Evolutionary conservation across 345 rosid species (phyloP), one percentile per base, ranked within the genome.

Genomic region (Reutealis trisperma): DNA sequence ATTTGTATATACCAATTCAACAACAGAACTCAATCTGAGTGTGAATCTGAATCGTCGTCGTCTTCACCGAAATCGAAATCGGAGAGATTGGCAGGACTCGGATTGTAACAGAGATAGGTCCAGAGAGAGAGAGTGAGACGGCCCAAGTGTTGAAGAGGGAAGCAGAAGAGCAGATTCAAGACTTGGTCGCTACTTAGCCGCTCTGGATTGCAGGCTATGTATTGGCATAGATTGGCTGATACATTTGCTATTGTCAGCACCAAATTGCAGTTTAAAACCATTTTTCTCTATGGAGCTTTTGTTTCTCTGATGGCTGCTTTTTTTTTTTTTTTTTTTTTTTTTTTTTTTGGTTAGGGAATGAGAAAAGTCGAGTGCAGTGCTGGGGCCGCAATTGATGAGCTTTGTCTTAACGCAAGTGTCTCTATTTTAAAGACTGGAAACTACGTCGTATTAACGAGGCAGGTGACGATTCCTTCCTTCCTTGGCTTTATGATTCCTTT

Each of bases 151-250:
- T 71, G 89, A 78, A 87, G 83, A 76, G 98, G 97, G 63, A 88
- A 59, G 79, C 89, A 84, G 86, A 82, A 91, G 86, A 93, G 80
- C 76, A 90, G 89, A 55, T 74, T 74, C 72, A 93, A 72, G 27
- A 92, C 92, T 80, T 87, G 89, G 76, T 85, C 96, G 80, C 88
- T 83, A 49, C 85, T 83, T 51, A 95, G 82, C 24, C 90, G 82
- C 79, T 95, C 93, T 0, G 98, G 99, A 37, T 95, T 95, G 84
- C 98, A 93, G 4, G 99, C 94, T 75, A 95, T 71, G 81, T 90
- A 92, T 82, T 95, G 98, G 84, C 96, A 95, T 0, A 85, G 63
- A 74, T 86, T 87, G 25, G 94, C 90, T 32, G 98, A 95, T 34
- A 89, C 11, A 68, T 86, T 87, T 27, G 94, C 98, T 22, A 90